Base-by-base conservation (phyloP, 768 basidiomycete genomes). In the Coprinopsis sp. region DNA sequence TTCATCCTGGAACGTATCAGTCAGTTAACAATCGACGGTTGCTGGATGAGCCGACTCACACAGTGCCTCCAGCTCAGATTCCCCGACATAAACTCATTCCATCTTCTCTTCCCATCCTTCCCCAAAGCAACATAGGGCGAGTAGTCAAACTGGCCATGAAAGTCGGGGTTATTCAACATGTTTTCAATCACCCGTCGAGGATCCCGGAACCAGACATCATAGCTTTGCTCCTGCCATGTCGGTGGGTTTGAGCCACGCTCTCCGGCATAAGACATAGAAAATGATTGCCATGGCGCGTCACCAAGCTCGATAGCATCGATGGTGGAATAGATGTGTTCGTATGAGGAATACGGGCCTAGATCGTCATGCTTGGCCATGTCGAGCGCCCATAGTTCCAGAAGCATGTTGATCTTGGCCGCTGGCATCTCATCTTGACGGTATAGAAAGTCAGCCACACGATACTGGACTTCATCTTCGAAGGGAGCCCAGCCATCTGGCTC, bases 1-100 rank as follows among this genome's bases (percentile, higher is more conserved):
- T 10, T 42, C 24, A 39, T 49, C 55, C 59, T 52, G 45, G 23
- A 19, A 29, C 27, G 23, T n/a, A 27, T 40, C 23, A 30, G 25
- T 28, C 19, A 43, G 14, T 24, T 4, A 33, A 16, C 12, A 38
- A 16, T 29, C 12, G 16, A 16, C 36, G 14, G 22, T 30, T 4
- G 12, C 31, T 33, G 18, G 4, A 6, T 14, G n/a, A 31, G 47
- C 37, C 18, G 27, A 50, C 47, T 2, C 38, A 59, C 54, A 1
- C 40, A 29, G 47, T 70, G 64, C 6, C 51, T 48, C 64, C 64
- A 74, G 0, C 62, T 62, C 51, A 57, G 72, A 41, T 67, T 58
- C 0, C 62, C 70, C 0, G 69, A 70, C 68, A 74, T 70, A n/a
- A 73, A 58, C 44, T 73, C 57, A 8, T 37, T 37, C 46, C 52